Percentiles rank a stretch among this genome's conserved stretches.
phyloP scores from a whole-genome alignment of 2,329 filamentous ascomycete species.

The Coniochaeta sp. region DNA sequence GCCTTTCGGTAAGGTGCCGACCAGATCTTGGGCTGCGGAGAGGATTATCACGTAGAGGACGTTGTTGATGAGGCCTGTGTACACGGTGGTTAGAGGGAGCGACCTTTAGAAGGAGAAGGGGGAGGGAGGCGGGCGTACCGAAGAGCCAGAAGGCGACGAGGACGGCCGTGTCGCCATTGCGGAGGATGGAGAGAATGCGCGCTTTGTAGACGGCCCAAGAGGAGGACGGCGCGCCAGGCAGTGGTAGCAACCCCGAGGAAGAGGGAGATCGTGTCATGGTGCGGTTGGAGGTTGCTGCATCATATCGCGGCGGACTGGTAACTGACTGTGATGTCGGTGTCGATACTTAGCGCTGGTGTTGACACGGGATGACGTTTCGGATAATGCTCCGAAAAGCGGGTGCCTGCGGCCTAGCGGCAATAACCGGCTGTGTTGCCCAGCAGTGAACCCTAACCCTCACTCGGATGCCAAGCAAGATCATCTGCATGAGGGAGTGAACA shows the following conservation, averaged over 20 bases:
- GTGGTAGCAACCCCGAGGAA: slow-evolving; percentile 41
- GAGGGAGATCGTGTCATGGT: slow-evolving; percentile 30
- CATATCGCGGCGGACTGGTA: not conserved
- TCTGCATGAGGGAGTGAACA: too few species aligned
- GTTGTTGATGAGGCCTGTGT: slow-evolving; percentile 85
- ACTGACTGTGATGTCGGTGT: too few species aligned
- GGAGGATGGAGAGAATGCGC: slow-evolving; percentile 56
- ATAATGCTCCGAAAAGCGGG: too few species aligned
- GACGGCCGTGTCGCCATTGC: slow-evolving; percentile 63
- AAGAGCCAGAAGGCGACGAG: slow-evolving; percentile 88
- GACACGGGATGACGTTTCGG: too few species aligned
- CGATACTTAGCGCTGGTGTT: too few species aligned
- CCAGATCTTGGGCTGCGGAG: slow-evolving; percentile 89
- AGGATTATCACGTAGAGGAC: slow-evolving; percentile 97
- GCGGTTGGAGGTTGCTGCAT: not conserved
- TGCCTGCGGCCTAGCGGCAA: too few species aligned
- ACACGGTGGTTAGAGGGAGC: too few species aligned
- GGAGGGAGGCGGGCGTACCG: slow-evolving; percentile 46
- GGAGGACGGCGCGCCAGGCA: slow-evolving; percentile 52
- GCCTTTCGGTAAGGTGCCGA: slow-evolving; percentile 83
- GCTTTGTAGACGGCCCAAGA: slow-evolving; percentile 68
- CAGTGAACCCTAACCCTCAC: too few species aligned
- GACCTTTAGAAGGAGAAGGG: not conserved
- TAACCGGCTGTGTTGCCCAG: too few species aligned
- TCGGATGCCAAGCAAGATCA: too few species aligned